Evolutionary conservation across 2,329 filamentous ascomycete species (phyloP).

Genomic region (Bimuria novae-zelandiae): DNA sequence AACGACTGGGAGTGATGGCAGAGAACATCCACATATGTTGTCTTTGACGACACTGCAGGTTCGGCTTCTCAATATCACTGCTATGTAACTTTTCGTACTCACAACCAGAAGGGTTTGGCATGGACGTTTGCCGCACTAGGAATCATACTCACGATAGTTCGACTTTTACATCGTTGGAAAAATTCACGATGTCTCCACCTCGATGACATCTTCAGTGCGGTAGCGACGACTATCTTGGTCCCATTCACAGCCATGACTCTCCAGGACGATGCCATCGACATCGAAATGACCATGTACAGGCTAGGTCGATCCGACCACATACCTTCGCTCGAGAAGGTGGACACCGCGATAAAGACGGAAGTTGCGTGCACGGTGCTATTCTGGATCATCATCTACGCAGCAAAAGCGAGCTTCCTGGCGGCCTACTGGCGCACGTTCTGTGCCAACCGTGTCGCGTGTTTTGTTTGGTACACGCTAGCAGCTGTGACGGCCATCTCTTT

Average conservation of each 20-base stretch:
- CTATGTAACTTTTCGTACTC: neutral
- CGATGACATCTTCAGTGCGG: neutral
- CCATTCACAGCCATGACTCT: neutral
- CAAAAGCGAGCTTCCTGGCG: slow-evolving; percentile 15
- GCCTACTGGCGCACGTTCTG: slow-evolving; percentile 12
- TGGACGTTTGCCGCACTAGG: neutral
- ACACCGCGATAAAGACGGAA: neutral
- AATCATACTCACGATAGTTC: neutral
- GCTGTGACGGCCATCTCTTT: neutral
- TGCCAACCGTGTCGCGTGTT: neutral
- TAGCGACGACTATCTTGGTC: neutral
- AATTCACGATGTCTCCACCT: neutral
- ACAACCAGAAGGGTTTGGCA: neutral
- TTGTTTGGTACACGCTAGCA: neutral
- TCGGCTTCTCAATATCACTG: neutral
- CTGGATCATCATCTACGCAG: slow-evolving; percentile 10
- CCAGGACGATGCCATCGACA: neutral
- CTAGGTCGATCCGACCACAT: neutral
- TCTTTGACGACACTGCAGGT: neutral
- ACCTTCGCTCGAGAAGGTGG: neutral
- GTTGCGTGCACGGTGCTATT: slow-evolving; percentile 9
- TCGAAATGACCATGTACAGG: neutral
- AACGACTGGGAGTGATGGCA: no score
- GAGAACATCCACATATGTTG: neutral
- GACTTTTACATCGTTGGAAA: neutral